These are phyloP conservation scores for Tuber melanosporum DNA, from an alignment of 495 filamentous ascomycete species.

Conservation along the genomic window DNA sequence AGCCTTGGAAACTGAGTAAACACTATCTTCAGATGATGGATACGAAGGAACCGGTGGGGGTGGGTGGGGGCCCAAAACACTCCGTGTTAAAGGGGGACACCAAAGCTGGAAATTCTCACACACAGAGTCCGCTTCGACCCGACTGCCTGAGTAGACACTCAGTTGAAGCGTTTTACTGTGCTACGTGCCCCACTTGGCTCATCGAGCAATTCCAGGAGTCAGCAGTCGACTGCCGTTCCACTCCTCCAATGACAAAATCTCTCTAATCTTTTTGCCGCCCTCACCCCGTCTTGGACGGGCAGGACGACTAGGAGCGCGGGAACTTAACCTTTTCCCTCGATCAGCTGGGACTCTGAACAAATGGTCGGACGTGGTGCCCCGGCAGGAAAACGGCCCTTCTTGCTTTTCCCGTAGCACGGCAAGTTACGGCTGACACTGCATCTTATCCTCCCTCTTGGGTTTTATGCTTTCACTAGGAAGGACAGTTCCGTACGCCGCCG, in stretches of 20 bases:
- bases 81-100: neutral
- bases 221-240: no score
- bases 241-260: no score
- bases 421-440: neutral
- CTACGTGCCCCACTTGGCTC: no score
- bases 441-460: neutral
- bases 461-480: neutral
- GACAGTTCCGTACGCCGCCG: neutral
- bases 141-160: no score
- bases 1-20: neutral
- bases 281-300: no score
- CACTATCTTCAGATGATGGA: no score
- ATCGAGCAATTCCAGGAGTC: no score
- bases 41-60: neutral
- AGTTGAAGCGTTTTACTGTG: no score
- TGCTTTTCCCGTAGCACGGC: neutral
- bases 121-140: no score
- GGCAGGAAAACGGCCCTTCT: neutral
- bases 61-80: neutral
- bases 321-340: no score
- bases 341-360: neutral
- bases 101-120: neutral
- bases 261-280: no score
- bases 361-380: neutral
- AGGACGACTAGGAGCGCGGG: no score